A percentile compares a stretch with the other conserved stretches of the same genome.
phyloP scores from a whole-genome alignment of 2,329 filamentous ascomycete genomes.

The Cercospora sp. region DNA sequence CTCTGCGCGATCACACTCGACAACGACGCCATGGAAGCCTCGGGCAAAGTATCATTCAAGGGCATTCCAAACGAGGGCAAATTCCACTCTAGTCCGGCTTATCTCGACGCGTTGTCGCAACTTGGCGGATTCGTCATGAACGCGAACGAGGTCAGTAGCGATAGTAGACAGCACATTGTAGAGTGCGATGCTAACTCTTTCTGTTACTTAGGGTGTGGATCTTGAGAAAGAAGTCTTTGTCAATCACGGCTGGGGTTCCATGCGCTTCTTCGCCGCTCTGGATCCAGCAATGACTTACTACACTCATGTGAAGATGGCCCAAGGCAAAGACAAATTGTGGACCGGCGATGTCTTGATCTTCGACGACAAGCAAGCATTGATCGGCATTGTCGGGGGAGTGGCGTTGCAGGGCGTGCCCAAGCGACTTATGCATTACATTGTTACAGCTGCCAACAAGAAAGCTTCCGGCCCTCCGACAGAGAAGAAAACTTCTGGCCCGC shows the following conservation, averaged over 20 bases:
- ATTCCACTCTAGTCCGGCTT: conserved; percentile 31
- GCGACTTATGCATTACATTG: conserved; percentile 27
- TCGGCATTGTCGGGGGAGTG: conserved; percentile 35
- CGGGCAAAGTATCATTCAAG: conserved; percentile 28
- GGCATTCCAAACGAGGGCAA: conserved; percentile 22
- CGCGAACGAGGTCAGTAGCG: conserved; percentile 25
- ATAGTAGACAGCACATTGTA: background rate
- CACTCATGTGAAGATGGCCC: conserved; percentile 36
- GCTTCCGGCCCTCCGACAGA: background rate
- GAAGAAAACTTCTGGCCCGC: conserved; percentile 14
- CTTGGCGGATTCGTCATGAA: conserved; percentile 29
- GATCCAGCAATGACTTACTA: conserved; percentile 34
- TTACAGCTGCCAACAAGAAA: conserved; percentile 24
- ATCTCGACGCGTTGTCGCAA: conserved; percentile 44
- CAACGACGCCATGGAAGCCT: conserved; percentile 39
- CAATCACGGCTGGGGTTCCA: conserved; percentile 39
- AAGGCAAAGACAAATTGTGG: conserved; percentile 38
- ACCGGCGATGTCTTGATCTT: conserved; percentile 40
- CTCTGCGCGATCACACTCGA: conserved; percentile 43
- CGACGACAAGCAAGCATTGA: conserved; percentile 31
- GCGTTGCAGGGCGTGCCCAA: conserved; percentile 27
- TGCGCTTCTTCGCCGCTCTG: conserved; percentile 34
- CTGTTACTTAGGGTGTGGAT: conserved; percentile 23
- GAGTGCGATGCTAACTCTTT: background rate
- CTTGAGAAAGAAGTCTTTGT: conserved; percentile 38